Evolutionary conservation across 805 yeast species (phyloP).

Genomic region (Isabelozyma gotoi): DNA sequence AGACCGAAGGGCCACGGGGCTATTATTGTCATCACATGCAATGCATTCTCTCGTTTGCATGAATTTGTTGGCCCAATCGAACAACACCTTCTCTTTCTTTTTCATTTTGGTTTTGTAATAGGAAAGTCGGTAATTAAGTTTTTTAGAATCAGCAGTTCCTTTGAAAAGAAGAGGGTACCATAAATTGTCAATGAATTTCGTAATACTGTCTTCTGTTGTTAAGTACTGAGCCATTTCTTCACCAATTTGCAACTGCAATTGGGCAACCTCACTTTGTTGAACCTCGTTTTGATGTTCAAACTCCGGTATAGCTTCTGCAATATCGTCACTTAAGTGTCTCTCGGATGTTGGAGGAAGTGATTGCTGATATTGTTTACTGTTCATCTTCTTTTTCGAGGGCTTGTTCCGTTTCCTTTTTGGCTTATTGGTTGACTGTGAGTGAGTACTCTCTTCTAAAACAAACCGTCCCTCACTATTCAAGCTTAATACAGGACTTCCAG

Average conservation of each 20-base stretch:
- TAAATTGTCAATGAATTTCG: not conserved
- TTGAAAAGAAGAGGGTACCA: not conserved
- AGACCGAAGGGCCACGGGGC: not conserved
- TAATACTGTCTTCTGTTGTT: not conserved
- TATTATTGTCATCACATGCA: not conserved
- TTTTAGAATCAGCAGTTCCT: not conserved
- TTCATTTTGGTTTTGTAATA: not conserved
- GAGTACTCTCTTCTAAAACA: not conserved
- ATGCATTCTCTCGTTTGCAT: not conserved
- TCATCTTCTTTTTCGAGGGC: not conserved
- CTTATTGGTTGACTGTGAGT: not conserved
- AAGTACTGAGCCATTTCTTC: not conserved
- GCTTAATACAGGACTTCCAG: not conserved
- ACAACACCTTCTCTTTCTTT: not conserved
- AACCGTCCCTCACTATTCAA: not conserved
- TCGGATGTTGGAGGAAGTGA: no score
- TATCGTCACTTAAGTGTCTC: not conserved
- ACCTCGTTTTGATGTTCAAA: not conserved
- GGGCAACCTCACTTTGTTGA: not conserved
- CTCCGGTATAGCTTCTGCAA: not conserved
- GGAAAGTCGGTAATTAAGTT: not conserved
- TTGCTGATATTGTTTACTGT: not conserved
- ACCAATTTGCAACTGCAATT: not conserved
- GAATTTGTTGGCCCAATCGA: not conserved
- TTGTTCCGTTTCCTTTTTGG: not conserved